Evolutionary conservation across 1,284 basidiomycete genomes (phyloP), one percentile per base, ranked within the genome.

Genomic region (Cutaneotrichosporon sp.): DNA sequence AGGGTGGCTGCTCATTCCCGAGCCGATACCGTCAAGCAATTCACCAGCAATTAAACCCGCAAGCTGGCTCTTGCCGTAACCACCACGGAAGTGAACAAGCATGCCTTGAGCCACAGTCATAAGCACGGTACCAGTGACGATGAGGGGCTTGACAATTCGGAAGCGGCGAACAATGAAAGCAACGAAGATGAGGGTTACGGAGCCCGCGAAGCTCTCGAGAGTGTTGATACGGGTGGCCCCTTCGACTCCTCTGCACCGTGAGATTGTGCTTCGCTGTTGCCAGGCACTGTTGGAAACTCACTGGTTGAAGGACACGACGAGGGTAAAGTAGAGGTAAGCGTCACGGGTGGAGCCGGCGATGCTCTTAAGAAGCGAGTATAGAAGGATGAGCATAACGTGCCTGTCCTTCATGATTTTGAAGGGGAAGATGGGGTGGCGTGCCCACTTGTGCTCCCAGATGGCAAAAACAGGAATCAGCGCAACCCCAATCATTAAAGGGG

Each of bases 61-160:
- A 20, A 69, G 59, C 8, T 62, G 57, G 25, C 34, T 42, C 2
- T 38, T 49, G 0, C 63, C 62, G 51, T 61, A 61, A n/a, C 67
- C 71, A 25, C 74, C 73, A 34, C 77, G 69, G 70, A 61, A 77
- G 37, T 65, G 65, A 49, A 76, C 68, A 39, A 77, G 62, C n/a
- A 78, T 61, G 25, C 76, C 76, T 51, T 76, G 75, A 10, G 69
- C 64, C 37, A 66, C 58, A 26, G 64, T 57, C 39, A 64, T 61
- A 27, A 68, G 54, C 32, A 60, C 44, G 3, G 59, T 55, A 24
- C 66, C 70, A 37, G 63, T 53, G n/a, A 76, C 64, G 57, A 72
- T 68, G 62, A 77, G 70, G 17, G 65, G 71, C 63, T 78, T 76
- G 57, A 77, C 57, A 31, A 71, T 62, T 31, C 70, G 63, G 39